Evolutionary conservation across 352 stramenopile genomes (phyloP).

Genomic region (Elongisporangium anandrum): DNA sequence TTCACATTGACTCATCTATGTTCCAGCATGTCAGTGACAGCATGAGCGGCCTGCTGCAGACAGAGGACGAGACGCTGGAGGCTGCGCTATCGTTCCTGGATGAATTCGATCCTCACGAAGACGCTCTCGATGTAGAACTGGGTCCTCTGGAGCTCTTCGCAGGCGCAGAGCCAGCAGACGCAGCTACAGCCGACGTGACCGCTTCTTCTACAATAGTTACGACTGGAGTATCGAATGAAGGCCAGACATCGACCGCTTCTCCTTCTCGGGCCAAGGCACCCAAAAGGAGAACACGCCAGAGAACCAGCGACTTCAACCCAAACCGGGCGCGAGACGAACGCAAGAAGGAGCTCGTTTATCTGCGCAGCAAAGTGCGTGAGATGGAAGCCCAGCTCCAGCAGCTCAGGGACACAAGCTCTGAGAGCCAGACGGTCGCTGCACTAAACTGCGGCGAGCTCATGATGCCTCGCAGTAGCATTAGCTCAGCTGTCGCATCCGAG

Average conservation of each 20-base stretch:
- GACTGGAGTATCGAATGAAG: not conserved
- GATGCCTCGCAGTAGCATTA: not conserved
- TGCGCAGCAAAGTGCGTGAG: slow-evolving; percentile 12
- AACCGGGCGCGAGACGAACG: slow-evolving; percentile 23
- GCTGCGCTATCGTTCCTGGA: slow-evolving; percentile 35
- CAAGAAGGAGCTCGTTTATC: slow-evolving; percentile 14
- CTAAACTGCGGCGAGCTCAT: not conserved
- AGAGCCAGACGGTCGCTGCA: slow-evolving; percentile 1
- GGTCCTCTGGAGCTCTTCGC: not conserved
- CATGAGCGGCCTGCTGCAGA: slow-evolving; percentile 22
- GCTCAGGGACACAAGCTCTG: slow-evolving; percentile 4
- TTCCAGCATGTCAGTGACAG: not conserved
- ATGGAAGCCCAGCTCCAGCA: slow-evolving; percentile 14
- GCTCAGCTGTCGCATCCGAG: not conserved
- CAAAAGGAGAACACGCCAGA: not conserved
- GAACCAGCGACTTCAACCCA: slow-evolving; percentile 9
- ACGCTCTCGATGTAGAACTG: not conserved
- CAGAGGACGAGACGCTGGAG: slow-evolving; percentile 25
- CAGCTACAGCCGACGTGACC: too few relatives aligned
- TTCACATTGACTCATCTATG: not conserved
- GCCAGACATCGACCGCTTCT: too few relatives aligned
- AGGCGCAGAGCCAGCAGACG: not conserved
- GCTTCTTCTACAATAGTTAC: too few relatives aligned
- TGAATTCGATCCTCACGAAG: slow-evolving; percentile 8
- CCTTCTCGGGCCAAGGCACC: too few relatives aligned